Evolutionary conservation across 2,329 filamentous ascomycete genomes (phyloP).

Genomic region (Epichloe uncinata): DNA sequence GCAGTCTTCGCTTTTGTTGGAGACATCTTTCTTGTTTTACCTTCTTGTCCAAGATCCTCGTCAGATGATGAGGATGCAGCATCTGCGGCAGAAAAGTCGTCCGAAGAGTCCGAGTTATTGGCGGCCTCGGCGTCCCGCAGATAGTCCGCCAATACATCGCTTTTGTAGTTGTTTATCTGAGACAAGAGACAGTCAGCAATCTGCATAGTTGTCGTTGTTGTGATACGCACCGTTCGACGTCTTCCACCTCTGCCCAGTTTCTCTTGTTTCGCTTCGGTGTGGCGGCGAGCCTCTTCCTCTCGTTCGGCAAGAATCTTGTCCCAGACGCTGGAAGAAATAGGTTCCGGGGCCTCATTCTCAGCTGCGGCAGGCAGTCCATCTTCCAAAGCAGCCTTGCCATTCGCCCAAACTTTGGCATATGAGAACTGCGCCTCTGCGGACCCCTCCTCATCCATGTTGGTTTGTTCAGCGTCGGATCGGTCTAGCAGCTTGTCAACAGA

Average conservation of each 20-base stretch:
- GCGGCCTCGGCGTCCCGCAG: slow-evolving; percentile 14
- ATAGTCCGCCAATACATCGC: slow-evolving; percentile 10
- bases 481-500: slow-evolving; percentile 89
- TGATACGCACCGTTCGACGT: slow-evolving; percentile 34
- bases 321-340: slow-evolving; percentile 63
- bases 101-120: slow-evolving; percentile 20
- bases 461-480: slow-evolving; percentile 66
- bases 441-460: slow-evolving; percentile 45
- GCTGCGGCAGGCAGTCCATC: slow-evolving; percentile 43
- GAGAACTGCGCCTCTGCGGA: slow-evolving; percentile 72
- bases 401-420: slow-evolving; percentile 84
- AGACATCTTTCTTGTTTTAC: slow-evolving; percentile 21
- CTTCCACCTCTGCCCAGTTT: slow-evolving; percentile 78
- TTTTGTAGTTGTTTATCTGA: slow-evolving; percentile 24
- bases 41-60: slow-evolving; percentile 15
- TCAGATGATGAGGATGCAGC: slow-evolving; percentile 18
- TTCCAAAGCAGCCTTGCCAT: slow-evolving; percentile 56
- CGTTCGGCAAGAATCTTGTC: slow-evolving; percentile 77
- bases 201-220: neutral
- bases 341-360: slow-evolving; percentile 36
- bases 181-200: neutral
- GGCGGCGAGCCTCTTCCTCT: slow-evolving; percentile 62
- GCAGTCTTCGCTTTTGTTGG: slow-evolving; percentile 11
- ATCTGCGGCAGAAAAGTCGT: slow-evolving; percentile 21
- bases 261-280: slow-evolving; percentile 54